Percentiles rank a stretch among this genome's conserved stretches.
Evolutionary conservation across 208 protist species (phyloP).

Genomic region (Naegleria fowleri): DNA sequence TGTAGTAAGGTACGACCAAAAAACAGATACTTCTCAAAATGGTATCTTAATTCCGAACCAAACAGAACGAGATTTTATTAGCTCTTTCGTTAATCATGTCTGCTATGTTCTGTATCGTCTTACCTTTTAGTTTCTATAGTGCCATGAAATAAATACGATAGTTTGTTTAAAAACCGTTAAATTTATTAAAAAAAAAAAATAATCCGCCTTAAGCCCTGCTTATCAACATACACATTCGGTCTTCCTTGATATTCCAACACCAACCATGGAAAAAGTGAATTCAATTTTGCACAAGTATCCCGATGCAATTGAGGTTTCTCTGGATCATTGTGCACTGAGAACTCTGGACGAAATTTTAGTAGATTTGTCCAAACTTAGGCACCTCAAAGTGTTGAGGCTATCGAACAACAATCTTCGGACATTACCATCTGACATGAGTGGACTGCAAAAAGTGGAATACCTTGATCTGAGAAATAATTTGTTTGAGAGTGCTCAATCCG

Average conservation of each 20-base stretch:
- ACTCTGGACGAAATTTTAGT: neutral
- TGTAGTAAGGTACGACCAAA: neutral
- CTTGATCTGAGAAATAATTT: conserved; percentile 1
- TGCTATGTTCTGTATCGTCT: neutral
- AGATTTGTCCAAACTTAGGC: neutral
- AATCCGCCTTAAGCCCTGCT: no score
- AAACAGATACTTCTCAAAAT: neutral
- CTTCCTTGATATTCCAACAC: no score
- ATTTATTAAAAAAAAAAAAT: no score
- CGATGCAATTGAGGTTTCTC: neutral
- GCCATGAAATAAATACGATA: no score
- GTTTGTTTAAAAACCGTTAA: no score
- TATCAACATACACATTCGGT: no score
- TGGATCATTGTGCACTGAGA: neutral
- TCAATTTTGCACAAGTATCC: conserved; percentile 5
- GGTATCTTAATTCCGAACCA: neutral
- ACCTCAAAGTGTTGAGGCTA: conserved; percentile 6
- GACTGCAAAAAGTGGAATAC: neutral
- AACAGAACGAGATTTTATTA: neutral
- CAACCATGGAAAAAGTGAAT: neutral
- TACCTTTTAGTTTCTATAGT: neutral
- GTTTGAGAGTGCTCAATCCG: neutral
- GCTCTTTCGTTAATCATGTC: neutral
- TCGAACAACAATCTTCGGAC: neutral
- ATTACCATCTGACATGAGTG: conserved; percentile 1